Base-by-base conservation (phyloP, 2,329 filamentous ascomycete species). In the Colletotrichum agaves region DNA sequence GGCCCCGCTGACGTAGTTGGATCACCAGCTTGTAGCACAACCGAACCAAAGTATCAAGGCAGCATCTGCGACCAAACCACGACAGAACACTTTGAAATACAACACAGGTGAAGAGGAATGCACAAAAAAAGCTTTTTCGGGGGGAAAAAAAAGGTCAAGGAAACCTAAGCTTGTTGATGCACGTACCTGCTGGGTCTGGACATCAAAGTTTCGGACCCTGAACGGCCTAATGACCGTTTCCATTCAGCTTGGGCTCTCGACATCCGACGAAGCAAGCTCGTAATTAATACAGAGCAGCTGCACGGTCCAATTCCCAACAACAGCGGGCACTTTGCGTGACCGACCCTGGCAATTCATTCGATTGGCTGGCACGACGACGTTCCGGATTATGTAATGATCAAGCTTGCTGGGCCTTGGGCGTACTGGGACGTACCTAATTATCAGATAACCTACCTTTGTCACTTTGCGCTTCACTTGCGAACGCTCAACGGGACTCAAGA, bases 1-100 rank as follows among this genome's bases (percentile, higher is more conserved):
- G 44, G 50, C 53, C 64, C 64, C 61, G 61, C 64, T 67, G 64
- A 67, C 64, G 64, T 64, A 67, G 53, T 49, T n/a, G 10, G 47
- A 5, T 17, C 47, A 52, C 47, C 33, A 33, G 27, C 37, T 53
- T n/a, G 47, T 61, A 27, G 58, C 46, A 31, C 46, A 43, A 39
- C 13, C 3, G 17, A 44, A 19, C 3, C 11, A 47, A 11, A 19
- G 27, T 3, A 44, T 60, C 44, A 21, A 49, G 41, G 57, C 56
- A 39, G 33, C 15, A 47, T 39, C 21, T 37, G 33, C 27, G n/a
- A 49, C 31, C 5, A 37, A 19, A 44, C n/a, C 10, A 31, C 44
- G 15, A 8, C 21, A 44, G n/a, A 33, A 31, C 27, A 19, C 10
- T 35, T 17, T 1, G 27, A 27, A 27, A 27, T 8, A 27, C 2